Percentiles rank a stretch among this genome's conserved stretches.
Evolutionary conservation across 2,329 filamentous ascomycete genomes (phyloP).

Genomic region (Nemania sp.): DNA sequence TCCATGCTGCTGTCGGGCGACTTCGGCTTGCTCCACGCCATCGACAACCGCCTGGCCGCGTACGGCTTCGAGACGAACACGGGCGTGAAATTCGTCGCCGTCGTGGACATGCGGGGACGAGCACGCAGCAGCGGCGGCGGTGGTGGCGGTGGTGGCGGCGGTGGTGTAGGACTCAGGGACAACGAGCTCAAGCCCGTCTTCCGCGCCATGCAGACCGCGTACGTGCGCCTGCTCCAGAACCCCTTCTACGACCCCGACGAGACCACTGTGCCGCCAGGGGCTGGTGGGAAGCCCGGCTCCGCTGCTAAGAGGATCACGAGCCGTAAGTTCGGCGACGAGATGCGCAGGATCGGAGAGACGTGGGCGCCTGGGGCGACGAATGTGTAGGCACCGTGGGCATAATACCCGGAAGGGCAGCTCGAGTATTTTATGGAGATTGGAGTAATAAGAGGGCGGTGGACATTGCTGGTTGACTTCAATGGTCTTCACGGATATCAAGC

Average conservation of each 20-base stretch:
- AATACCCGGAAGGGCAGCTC: no score
- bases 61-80: constrained; percentile 98
- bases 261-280: constrained; percentile 62
- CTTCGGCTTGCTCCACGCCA: constrained; percentile 85
- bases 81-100: constrained; percentile 83
- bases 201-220: constrained; percentile 88
- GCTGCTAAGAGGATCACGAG: constrained; percentile 77
- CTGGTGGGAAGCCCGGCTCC: constrained; percentile 50
- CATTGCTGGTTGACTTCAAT: no score
- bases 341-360: constrained; percentile 79
- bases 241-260: constrained; percentile 94
- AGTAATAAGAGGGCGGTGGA: no score
- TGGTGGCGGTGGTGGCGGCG: constrained; percentile 40
- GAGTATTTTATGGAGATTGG: no score
- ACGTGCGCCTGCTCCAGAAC: constrained; percentile 85
- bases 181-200: constrained; percentile 92
- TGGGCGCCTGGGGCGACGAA: constrained; percentile 76
- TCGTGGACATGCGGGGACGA: constrained; percentile 87
- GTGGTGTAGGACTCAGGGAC: constrained; percentile 72
- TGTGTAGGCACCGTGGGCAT: constrained; percentile 52
- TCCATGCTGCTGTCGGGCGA: constrained; percentile 69
- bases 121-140: constrained; percentile 27
- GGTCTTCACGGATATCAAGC: constrained; percentile 27
- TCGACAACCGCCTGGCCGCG: constrained; percentile 89
- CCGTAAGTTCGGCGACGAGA: constrained; percentile 76